Percentiles rank a stretch among this genome's conserved stretches.
These are phyloP conservation scores for Lichtheimia ornata DNA, from an alignment of 371 early-diverging fungal genomes.

Conservation along the genomic window DNA sequence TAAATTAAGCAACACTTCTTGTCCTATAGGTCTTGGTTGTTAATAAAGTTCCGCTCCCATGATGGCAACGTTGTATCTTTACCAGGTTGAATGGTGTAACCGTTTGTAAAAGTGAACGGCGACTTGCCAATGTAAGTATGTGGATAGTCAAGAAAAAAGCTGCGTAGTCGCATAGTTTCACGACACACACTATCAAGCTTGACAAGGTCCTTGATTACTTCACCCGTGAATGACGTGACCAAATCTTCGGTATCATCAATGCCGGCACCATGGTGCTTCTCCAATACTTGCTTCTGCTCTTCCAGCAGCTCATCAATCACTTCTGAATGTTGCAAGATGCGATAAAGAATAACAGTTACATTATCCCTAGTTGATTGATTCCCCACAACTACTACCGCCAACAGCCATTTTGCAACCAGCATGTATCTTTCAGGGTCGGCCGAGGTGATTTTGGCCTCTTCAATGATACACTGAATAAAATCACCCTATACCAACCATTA, in stretches of 20 bases:
- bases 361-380: constrained; percentile 36
- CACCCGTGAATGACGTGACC: constrained; percentile 29
- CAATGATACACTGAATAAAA: constrained; percentile 18
- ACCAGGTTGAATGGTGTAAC: constrained; percentile 40
- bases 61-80: constrained; percentile 12
- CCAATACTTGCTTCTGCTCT: constrained; percentile 39
- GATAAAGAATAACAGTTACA: constrained; percentile 34
- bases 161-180: constrained; percentile 38
- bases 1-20: background rate
- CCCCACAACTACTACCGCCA: constrained; percentile 32
- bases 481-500: constrained; percentile 10
- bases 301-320: constrained; percentile 32
- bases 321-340: constrained; percentile 39
- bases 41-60: too few relatives aligned
- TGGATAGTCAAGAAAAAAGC: constrained; percentile 14
- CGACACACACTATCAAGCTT: constrained; percentile 54
- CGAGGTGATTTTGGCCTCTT: background rate
- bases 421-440: background rate
- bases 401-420: constrained; percentile 1
- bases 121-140: constrained; percentile 32
- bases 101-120: constrained; percentile 28
- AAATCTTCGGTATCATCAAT: constrained; percentile 23
- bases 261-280: background rate
- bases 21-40: background rate
- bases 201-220: constrained; percentile 30